Percentiles rank a stretch among this genome's conserved stretches.
phyloP scores from a whole-genome alignment of 768 basidiomycete species.

The Mycena capillaripes region DNA sequence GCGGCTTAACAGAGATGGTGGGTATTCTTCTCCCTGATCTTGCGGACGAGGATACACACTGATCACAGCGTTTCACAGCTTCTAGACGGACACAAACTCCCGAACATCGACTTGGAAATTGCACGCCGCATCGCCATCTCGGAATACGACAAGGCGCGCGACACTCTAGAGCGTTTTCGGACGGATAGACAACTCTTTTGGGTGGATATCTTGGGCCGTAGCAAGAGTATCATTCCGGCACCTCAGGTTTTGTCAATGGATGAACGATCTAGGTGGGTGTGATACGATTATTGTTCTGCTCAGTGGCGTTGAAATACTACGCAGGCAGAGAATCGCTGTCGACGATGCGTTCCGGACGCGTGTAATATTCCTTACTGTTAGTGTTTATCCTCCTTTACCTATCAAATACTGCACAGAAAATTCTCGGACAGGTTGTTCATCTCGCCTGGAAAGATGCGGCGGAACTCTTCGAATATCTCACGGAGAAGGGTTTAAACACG shows the following conservation, averaged over 20 bases:
- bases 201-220: conserved; percentile 12
- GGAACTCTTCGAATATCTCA: conserved; percentile 22
- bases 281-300: not conserved
- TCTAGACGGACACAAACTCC: conserved; percentile 27
- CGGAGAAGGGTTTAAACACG: conserved; percentile 15
- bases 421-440: conserved; percentile 19
- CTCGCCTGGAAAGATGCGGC: conserved; percentile 24
- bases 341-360: conserved; percentile 26
- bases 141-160: conserved; percentile 22
- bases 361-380: conserved; percentile 3
- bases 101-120: conserved; percentile 27
- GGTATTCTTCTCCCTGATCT: not conserved
- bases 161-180: conserved; percentile 28
- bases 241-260: not conserved
- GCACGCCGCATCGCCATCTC: conserved; percentile 29
- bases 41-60: not conserved
- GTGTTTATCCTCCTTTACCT: not conserved
- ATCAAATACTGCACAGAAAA: not conserved
- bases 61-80: not conserved
- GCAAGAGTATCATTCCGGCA: conserved; percentile 25
- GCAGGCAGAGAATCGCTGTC: conserved; percentile 3
- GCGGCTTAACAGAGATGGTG: not conserved
- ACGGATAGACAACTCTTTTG: conserved; percentile 20
- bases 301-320: not conserved
- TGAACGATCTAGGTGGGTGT: not conserved